These are phyloP conservation scores for Podospora pseudocomata DNA, from an alignment of 495 filamentous ascomycete genomes.

Conservation along the genomic window DNA sequence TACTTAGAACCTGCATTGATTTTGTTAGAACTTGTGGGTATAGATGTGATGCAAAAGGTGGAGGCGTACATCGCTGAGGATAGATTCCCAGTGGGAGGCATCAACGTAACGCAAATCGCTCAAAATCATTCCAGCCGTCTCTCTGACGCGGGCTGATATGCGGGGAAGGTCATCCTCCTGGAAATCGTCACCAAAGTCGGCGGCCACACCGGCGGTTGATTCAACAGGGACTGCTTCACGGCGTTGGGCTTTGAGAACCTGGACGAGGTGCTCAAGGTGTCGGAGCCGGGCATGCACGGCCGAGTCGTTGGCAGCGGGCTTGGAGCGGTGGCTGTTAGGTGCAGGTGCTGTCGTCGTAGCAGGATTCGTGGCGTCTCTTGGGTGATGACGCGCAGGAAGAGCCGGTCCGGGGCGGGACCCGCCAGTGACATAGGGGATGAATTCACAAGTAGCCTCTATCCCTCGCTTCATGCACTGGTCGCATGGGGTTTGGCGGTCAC, in stretches of 20 bases:
- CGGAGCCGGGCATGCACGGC: constrained; percentile 48
- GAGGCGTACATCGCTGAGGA: constrained; percentile 47
- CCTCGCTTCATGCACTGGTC: constrained; percentile 49
- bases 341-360: not conserved
- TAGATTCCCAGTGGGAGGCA: constrained; percentile 48
- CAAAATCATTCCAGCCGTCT: constrained; percentile 31
- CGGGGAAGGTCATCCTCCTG: constrained; percentile 10
- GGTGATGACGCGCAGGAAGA: constrained; percentile 33
- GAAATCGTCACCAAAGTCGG: constrained; percentile 9
- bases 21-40: not conserved
- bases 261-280: constrained; percentile 51
- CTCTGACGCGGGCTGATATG: constrained; percentile 8
- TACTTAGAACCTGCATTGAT: constrained; percentile 28
- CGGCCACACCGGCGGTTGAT: not conserved
- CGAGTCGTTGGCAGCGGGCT: constrained; percentile 29
- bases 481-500: constrained; percentile 50
- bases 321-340: constrained; percentile 4
- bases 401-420: constrained; percentile 15
- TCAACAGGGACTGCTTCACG: constrained; percentile 12
- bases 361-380: constrained; percentile 22
- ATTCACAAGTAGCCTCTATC: constrained; percentile 42
- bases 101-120: constrained; percentile 49
- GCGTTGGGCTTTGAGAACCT: constrained; percentile 41
- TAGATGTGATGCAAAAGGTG: too few species aligned
- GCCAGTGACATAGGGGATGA: constrained; percentile 30